Base-by-base conservation (phyloP, 352 stramenopile species). In the Phytophthora multivora region DNA sequence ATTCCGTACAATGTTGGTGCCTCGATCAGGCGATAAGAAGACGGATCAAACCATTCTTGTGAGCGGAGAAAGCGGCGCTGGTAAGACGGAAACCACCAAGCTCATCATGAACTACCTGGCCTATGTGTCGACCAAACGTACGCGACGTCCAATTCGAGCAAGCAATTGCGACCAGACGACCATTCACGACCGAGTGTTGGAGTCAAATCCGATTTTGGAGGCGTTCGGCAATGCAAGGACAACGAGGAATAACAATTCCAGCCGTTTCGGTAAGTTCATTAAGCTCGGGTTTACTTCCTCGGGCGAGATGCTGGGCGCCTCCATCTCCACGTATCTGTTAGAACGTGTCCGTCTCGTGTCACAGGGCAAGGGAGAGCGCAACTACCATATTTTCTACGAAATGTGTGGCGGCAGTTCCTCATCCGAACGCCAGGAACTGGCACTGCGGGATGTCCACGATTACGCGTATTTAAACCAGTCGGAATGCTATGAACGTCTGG, bases 331-430 rank as follows among this genome's bases (percentile, higher is more conserved):
- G 12, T 99, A 99, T 51, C 66, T 99, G 19, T 69, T 99, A 5
- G 97, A 99, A 69, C 98, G 98, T 51, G 93, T 98, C 9, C 85
- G 96, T 13, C 73, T 99, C 4, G 90, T 99, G 23, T 92, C 84
- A 2, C 95, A 98, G 40, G 83, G 81, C 35, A 86, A 95, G n/a
- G 92, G 91, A 5, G 97, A 99, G 65, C 90, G 97, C 26, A 98
- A 97, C 55, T 99, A 98, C 72, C 97, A 99, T 66, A 97, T 99
- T 54, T 99, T 99, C 59, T 99, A 99, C 67, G 95, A 99, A 70
- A 79, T 98, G 58, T 80, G 88, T 63, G 69, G 75, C n/a, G 94
- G 94, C 12, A 86, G 83, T 2, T 90, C 75, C 2, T 69, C 50
- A 15, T 60, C 71, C 12, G 81, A 95, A 26, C 80, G 82, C 10